A percentile compares a stretch with the other conserved stretches of the same genome.
Conservation (phyloP, 2,329 filamentous ascomycete genomes). For the Fusarium sp. region DNA sequence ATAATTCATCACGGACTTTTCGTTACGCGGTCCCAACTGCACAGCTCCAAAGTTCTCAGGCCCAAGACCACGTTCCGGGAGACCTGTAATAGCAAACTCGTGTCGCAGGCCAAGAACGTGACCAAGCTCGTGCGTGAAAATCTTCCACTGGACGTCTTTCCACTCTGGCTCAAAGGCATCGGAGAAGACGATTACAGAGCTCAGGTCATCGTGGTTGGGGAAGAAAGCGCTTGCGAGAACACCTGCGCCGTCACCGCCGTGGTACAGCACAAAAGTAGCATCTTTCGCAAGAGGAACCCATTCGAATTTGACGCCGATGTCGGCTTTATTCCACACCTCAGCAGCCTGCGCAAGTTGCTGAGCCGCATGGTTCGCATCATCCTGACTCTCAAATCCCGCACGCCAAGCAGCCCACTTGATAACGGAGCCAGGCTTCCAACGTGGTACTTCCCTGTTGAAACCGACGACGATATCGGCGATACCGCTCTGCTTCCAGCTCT, state of each 20-base stretch:
- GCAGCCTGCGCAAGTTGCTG: background rate
- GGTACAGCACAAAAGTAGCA: background rate
- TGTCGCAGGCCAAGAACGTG: background rate
- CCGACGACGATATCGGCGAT: background rate
- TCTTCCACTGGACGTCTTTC: background rate
- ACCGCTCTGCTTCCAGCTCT: background rate
- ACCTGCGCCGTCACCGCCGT: background rate
- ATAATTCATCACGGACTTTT: background rate
- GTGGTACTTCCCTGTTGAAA: background rate
- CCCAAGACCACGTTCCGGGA: background rate
- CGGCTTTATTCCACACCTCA: background rate
- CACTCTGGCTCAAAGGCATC: rapidly evolving
- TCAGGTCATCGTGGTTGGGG: background rate
- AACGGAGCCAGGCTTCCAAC: background rate
- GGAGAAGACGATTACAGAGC: background rate
- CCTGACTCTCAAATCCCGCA: background rate
- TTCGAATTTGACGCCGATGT: background rate
- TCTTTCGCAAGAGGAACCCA: background rate
- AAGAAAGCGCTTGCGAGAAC: background rate
- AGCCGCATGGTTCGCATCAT: background rate
- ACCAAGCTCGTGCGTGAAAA: background rate
- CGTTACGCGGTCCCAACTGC: background rate
- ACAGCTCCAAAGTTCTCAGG: background rate
- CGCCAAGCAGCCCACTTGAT: background rate
- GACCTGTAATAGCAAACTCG: background rate